Base-by-base conservation (phyloP, 2,329 filamentous ascomycete genomes). In the Polychaeton citri region DNA sequence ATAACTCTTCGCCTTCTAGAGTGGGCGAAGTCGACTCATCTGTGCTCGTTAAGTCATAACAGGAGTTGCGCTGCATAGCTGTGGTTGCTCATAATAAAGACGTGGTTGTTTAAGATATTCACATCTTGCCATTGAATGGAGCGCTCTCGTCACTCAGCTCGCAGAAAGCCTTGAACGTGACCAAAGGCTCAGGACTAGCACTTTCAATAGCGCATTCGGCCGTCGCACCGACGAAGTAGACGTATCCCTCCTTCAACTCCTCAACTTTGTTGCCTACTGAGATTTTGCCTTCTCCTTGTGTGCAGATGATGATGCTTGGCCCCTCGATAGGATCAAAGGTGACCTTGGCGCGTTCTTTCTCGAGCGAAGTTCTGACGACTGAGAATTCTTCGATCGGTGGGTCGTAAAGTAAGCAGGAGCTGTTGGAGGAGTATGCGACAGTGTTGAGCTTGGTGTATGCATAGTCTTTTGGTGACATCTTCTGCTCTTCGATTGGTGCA, bases 311-410 rank as follows among this genome's bases (percentile, higher is more conserved):
- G 48, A 98, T 86, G 57, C 86, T 94, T 0, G 90, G 90, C 0
- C 90, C 90, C 5, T 81, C 76, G 33, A 98, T 74, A 0, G 76
- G 71, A 43, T 94, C 87, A 50, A 98, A 93, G 0, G 83, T 94
- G 0, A 76, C 85, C 61, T 93, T 94, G 19, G 83, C 75, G 2
- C 77, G 81, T 0, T 68, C 59, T 30, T 63, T 66, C 46, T 79
- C 80, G 21, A 98, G 66, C 8, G 81, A 73, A 0, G 82, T 81
- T 51, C 84, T 79, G 32, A 95, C 75, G 12, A 98, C 88, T 46
- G 78, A 81, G 59, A 98, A 98, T 57, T 98, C 90, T 35, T 94
- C 84, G 44, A 98, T 98, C 0, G 90, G 90, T 0, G 90, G 90
- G 53, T 98, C 83, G 59, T 98, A 98, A 12, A 96, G 72, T 7